Evolutionary conservation across 1,284 basidiomycete species (phyloP).

Genomic region (Rhodotorula sp.): DNA sequence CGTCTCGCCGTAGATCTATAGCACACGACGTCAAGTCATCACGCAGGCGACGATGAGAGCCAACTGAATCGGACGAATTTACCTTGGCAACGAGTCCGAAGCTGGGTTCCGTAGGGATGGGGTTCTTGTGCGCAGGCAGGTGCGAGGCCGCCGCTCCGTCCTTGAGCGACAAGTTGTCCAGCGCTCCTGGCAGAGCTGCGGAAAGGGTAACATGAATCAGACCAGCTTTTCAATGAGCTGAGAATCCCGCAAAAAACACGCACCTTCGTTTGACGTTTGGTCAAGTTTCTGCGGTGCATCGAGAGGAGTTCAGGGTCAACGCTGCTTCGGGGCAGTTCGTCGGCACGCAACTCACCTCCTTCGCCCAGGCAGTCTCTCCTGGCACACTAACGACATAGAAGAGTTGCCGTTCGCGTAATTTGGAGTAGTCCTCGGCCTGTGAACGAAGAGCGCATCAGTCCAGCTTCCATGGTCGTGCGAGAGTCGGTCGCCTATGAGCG

Average conservation of each 20-base stretch:
- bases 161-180: not conserved
- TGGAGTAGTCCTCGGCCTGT: constrained; percentile 40
- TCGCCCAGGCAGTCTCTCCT: constrained; percentile 46
- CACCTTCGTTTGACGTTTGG: constrained; percentile 3
- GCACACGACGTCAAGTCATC: not conserved
- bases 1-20: constrained; percentile 33
- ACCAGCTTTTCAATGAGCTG: too few species aligned
- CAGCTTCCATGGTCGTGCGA: not conserved
- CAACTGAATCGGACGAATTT: too few species aligned
- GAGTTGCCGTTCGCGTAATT: constrained; percentile 47
- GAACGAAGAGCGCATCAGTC: not conserved
- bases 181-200: not conserved
- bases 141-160: not conserved
- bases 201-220: too few species aligned
- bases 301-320: not conserved
- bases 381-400: constrained; percentile 47
- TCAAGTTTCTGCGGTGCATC: constrained; percentile 20
- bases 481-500: not conserved
- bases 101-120: constrained; percentile 31
- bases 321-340: not conserved
- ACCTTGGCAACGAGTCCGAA: constrained; percentile 42
- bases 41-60: too few species aligned
- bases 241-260: not conserved
- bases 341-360: constrained; percentile 20
- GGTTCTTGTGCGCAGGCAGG: constrained; percentile 32